Evolutionary conservation across 192 early-diverging fungal species (phyloP).

Genomic region (Diversispora eburnea): DNA sequence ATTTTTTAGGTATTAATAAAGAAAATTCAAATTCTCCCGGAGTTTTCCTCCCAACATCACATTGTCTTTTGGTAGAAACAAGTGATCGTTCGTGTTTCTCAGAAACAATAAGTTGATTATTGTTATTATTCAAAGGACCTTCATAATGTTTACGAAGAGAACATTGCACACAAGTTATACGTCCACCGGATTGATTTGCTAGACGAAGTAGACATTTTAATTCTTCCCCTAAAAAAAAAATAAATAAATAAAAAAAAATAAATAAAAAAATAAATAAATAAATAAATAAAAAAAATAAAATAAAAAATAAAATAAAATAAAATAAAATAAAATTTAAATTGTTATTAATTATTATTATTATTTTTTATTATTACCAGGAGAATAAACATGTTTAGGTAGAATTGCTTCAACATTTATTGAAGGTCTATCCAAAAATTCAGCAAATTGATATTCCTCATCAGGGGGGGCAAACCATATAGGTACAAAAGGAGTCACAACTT

Average conservation of each 20-base stretch:
- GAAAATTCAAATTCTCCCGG: slow-evolving; percentile 15
- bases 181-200: slow-evolving; percentile 25
- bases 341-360: no score
- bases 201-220: slow-evolving; percentile 25
- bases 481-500: slow-evolving; percentile 33
- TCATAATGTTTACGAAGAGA: slow-evolving; percentile 47
- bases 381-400: slow-evolving; percentile 34
- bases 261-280: slow-evolving; percentile 32
- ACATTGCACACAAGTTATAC: slow-evolving; percentile 30
- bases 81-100: slow-evolving; percentile 37
- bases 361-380: slow-evolving; percentile 34
- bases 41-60: not conserved
- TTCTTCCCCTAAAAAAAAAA: slow-evolving; percentile 1
- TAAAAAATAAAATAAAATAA: no score
- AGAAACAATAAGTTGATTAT: slow-evolving; percentile 29
- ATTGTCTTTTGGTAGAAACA: slow-evolving; percentile 12
- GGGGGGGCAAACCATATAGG: slow-evolving; percentile 40
- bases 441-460: slow-evolving; percentile 32
- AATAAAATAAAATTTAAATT: no score
- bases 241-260: not conserved
- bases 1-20: slow-evolving; percentile 39
- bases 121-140: slow-evolving; percentile 40
- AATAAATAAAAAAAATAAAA: slow-evolving; percentile 13
- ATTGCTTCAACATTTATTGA: slow-evolving; percentile 38
- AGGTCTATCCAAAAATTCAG: slow-evolving; percentile 27